Evolutionary conservation across 306 rosid species (phyloP).

Genomic region (Trifolium dubium): DNA sequence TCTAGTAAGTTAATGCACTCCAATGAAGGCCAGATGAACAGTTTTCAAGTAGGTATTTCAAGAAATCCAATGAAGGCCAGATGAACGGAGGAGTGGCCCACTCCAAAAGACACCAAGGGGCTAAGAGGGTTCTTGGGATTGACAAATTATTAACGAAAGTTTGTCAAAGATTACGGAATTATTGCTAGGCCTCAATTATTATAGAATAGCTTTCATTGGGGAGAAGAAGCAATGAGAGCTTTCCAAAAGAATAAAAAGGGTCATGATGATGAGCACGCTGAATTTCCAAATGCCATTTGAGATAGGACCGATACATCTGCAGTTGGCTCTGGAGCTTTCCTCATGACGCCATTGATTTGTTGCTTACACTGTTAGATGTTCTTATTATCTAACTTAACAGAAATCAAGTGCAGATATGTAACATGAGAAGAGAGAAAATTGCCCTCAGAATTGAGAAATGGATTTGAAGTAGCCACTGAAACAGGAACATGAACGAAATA

Average conservation of each 20-base stretch:
- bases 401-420: neutral
- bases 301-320: neutral
- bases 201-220: conserved; percentile 1
- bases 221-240: neutral
- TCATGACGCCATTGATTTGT: neutral
- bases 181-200: neutral
- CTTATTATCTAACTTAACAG: neutral
- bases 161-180: neutral
- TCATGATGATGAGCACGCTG: neutral
- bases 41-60: neutral
- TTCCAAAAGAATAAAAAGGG: neutral
- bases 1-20: neutral
- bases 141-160: neutral
- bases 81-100: neutral
- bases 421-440: neutral
- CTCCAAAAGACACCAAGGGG: neutral
- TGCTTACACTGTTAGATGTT: neutral
- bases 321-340: neutral
- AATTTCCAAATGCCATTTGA: neutral
- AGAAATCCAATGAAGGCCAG: neutral
- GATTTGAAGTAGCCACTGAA: neutral
- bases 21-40: neutral
- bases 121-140: neutral
- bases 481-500: neutral
- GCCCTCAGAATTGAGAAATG: neutral